Evolutionary conservation across 148 eudicot genomes (phyloP).

Genomic region (Rhododendron kiyosumense): DNA sequence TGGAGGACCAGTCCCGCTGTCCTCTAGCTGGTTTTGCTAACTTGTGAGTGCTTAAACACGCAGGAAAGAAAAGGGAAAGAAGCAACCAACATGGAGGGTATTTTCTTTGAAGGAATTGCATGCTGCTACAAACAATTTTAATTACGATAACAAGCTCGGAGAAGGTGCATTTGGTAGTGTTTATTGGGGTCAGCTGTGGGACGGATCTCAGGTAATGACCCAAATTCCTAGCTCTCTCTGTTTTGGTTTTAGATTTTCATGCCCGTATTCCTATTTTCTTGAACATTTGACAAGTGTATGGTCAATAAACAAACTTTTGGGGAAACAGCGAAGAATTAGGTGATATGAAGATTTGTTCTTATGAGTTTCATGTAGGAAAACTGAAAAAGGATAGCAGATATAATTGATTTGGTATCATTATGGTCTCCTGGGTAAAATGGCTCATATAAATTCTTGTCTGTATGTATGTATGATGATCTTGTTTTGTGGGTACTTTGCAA

Average conservation of each 20-base stretch:
- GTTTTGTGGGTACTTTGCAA: not conserved
- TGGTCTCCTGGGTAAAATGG: not conserved
- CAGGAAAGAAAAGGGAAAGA: conserved; percentile 67
- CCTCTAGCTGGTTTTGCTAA: not conserved
- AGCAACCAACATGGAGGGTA: conserved; percentile 65
- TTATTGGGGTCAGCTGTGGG: conserved; percentile 98
- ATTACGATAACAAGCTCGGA: conserved; percentile 92
- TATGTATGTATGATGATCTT: not conserved
- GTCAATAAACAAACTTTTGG: not conserved
- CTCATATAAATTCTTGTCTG: no score
- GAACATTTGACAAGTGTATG: not conserved
- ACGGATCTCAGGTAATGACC: conserved; percentile 84
- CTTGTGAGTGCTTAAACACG: conserved; percentile 9
- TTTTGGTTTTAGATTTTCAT: not conserved
- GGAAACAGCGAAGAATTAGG: not conserved
- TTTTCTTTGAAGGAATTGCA: conserved; percentile 91
- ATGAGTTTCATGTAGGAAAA: not conserved
- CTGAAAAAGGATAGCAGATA: not conserved
- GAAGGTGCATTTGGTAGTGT: conserved; percentile 99
- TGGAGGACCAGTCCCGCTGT: not conserved
- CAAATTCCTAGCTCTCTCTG: not conserved
- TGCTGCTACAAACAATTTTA: conserved; percentile 86
- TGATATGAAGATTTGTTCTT: not conserved
- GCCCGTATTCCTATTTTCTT: not conserved
- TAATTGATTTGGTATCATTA: not conserved